Evolutionary conservation across 192 early-diverging fungal species (phyloP), one percentile per base, ranked within the genome.

Genomic region (Bifiguratus adelaidae): DNA sequence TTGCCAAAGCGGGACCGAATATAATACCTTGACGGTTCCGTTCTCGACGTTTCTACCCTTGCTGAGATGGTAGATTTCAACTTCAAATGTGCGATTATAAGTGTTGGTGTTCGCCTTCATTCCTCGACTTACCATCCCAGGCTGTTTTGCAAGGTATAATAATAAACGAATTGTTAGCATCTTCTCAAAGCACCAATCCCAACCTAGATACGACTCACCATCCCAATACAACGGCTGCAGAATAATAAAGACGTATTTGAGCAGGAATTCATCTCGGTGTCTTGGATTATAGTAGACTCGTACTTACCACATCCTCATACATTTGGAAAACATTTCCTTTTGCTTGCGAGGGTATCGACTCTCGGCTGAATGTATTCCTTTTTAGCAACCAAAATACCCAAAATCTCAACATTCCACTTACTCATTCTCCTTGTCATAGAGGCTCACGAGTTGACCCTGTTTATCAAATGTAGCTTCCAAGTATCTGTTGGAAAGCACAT

Each of bases 21-120:
- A 24, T 37, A n/a, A 27, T 51, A 69, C 71, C 43, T 65, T 55
- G 4, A 78, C 47, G 6, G 53, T 48, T 4, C 85, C 77, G 7
- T 42, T 53, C 7, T 77, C 73, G 15, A 65, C 24, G 35, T 76
- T 73, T 25, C 56, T 62, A 23, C 73, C 77, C 60, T 91, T 97
- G 55, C 95, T 88, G 13, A 90, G 65, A 55, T 91, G 91, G 64
- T 97, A 97, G 18, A 97, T 82, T 60, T 99, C 95, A 21, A 95
- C 87, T 30, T 11, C 18, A 30, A 11, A 13, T 9, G 11, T 18
- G 26, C 20, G 22, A 3, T 7, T 12, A 12, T 36, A 30, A 3
- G 20, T 13, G 7, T 28, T 30, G n/a, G n/a, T n/a, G n/a, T n/a
- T n/a, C 11, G 11, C 19, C 9, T 25, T 28, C 30, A n/a, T 5